phyloP scores from a whole-genome alignment of 108 stramenopile genomes.

The Stephanodiscus triporus region DNA sequence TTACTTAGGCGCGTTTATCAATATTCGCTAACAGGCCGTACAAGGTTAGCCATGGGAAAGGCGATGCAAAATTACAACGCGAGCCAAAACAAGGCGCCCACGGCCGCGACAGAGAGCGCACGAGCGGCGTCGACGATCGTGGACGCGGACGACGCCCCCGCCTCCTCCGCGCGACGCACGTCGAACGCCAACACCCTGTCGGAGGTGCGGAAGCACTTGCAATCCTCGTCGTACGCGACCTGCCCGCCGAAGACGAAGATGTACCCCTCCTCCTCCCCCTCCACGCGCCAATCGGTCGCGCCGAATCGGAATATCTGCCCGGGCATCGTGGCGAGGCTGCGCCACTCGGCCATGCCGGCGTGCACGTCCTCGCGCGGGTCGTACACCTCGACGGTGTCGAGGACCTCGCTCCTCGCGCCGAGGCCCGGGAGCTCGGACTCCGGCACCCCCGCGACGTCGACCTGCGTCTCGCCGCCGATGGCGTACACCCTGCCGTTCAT shows the following conservation, averaged over 20 bases:
- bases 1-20: no score
- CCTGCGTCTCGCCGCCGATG: conserved; percentile 67
- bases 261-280: conserved; percentile 16
- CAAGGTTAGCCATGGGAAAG: no score
- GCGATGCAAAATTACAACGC: background rate
- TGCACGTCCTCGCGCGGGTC: conserved; percentile 17
- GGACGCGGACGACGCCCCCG: background rate
- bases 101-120: background rate
- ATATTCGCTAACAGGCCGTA: no score
- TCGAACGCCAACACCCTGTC: conserved; percentile 54
- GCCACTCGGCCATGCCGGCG: conserved; percentile 46
- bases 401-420: conserved; percentile 28
- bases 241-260: conserved; percentile 82
- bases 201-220: conserved; percentile 67
- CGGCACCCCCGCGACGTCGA: conserved; percentile 41
- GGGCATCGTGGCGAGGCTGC: conserved; percentile 49
- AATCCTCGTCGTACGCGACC: conserved; percentile 53
- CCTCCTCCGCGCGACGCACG: background rate
- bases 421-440: conserved; percentile 32
- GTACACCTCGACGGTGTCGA: conserved; percentile 61
- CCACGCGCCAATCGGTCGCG: conserved; percentile 42
- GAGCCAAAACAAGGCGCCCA: background rate
- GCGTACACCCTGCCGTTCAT: conserved; percentile 62
- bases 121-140: background rate
- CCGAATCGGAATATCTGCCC: conserved; percentile 65